Base-by-base conservation (phyloP, 2,329 filamentous ascomycete genomes). In the Lizonia empirigonia region DNA sequence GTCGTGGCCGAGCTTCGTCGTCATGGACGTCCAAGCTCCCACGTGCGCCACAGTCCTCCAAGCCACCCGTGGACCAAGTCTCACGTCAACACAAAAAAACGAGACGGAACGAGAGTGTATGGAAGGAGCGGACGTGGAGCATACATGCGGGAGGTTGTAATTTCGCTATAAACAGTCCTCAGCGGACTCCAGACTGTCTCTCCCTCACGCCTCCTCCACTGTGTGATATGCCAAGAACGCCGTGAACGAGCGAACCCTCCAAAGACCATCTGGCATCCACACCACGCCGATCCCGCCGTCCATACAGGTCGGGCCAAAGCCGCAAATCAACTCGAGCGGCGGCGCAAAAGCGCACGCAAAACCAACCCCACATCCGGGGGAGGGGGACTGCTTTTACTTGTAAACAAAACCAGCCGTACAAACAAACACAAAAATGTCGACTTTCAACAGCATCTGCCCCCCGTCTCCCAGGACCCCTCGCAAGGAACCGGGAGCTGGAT, bases 331-430 rank as follows among this genome's bases (percentile, higher is more conserved):
- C 63, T 65, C 64, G 56, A 59, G 52, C 60, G 63, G 63, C 65
- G 64, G 64, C 64, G 64, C 64, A 59, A 54, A n/a, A 63, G 56
- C 55, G 48, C 53, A 61, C 60, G 62, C 66, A 60, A 67, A 69
- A 69, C 71, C 70, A 73, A 71, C 70, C 71, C 70, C 68, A 50
- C 68, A 71, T 74, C 71, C 67, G 56, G 42, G 59, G 65, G 70
- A 74, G 67, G 69, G 69, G 71, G 70, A 73, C 69, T 54, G 41
- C 67, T 70, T 68, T 64, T 62, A 52, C 49, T 38, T 16, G 38
- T 42, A 47, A 52, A 46, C 44, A 52, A 52, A 52, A 66, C 60
- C 60, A 59, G 54, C 60, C 60, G 59, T 64, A 66, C 60, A 62
- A 63, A 56, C 70, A 72, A 65, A 60, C 62, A 53, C 65, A 70